Base-by-base conservation (phyloP, 2,329 filamentous ascomycete genomes). In the Coleophoma cylindrospora region DNA sequence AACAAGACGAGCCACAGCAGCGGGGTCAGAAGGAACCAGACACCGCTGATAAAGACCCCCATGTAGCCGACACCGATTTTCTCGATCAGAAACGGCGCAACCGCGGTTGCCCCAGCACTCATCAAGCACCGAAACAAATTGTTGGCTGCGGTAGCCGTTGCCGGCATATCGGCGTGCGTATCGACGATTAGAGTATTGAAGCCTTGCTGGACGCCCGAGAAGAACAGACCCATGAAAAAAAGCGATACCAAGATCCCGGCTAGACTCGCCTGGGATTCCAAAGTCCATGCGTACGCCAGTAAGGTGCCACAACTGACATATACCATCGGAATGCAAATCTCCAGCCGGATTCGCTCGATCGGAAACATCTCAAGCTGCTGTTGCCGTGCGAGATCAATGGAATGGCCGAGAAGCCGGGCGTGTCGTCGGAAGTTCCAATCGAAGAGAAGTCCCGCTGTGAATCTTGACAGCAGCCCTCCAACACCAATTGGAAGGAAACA, bases 351-450 rank as follows among this genome's bases (percentile, higher is more conserved):
- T 14, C 48, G 22, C 44, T 61, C 59, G 12, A 62, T 52, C 1
- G 60, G 60, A 43, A 62, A 60, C 14, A 56, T 48, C 10, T 37
- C 15, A 47, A 59, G 49, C 45, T 57, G 51, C 11, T 57, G 53
- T 14, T 56, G 66, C 41, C 80, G 77, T 54, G 76, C 79, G 52
- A 71, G 74, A 53, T 77, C 76, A 54, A 87, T 75, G 2, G 71
- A 66, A 48, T 89, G 69, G 8, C 81, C 81, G 13, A 83, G 68
- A 22, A 73, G 74, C 43, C 71, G 72, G 1, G 86, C 85, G 44
- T 81, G 76, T 34, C 85, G 78, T 5, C 81, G 74, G 64, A 87
- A 92, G 65, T 89, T 89, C 76, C 79, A 34, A 27, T 83, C 80
- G 2, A 81, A 65, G 2, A 80, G 47, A 14, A 66, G 64, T 6